Evolutionary conservation across 129 eudicot species (phyloP).

Genomic region (Silybum marianum): DNA sequence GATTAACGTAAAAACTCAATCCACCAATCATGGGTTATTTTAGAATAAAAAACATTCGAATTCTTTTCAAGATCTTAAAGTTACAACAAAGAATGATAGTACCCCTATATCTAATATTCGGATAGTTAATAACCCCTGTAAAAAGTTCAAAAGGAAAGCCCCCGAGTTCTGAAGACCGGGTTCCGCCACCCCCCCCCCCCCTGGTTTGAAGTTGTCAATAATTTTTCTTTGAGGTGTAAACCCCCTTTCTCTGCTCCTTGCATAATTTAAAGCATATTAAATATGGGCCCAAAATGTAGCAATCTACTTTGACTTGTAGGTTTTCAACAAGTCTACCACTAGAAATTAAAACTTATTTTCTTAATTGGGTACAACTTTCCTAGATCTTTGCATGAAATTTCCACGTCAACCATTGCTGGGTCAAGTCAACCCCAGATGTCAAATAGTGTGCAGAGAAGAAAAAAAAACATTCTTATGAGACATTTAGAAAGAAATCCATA

Average conservation of each 20-base stretch:
- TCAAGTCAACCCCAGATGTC: conserved; percentile 6
- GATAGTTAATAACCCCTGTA: too few species aligned
- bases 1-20: too few species aligned
- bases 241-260: not conserved
- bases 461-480: not conserved
- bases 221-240: not conserved
- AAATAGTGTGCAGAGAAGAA: not conserved
- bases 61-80: too few species aligned
- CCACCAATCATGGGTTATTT: too few species aligned
- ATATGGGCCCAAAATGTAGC: not conserved
- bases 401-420: conserved; percentile 10
- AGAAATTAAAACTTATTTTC: too few species aligned
- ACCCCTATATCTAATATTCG: too few species aligned
- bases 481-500: not conserved
- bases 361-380: not conserved
- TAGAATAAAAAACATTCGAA: too few species aligned
- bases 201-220: not conserved
- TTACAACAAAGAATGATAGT: too few species aligned
- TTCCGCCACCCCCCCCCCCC: too few species aligned
- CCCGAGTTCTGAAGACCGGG: too few species aligned
- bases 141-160: too few species aligned
- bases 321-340: not conserved
- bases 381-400: conserved; percentile 5
- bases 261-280: not conserved
- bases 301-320: not conserved